Evolutionary conservation across 2,329 filamentous ascomycete species (phyloP), one percentile per base, ranked within the genome.

Genomic region (Colletotrichum tabaci): DNA sequence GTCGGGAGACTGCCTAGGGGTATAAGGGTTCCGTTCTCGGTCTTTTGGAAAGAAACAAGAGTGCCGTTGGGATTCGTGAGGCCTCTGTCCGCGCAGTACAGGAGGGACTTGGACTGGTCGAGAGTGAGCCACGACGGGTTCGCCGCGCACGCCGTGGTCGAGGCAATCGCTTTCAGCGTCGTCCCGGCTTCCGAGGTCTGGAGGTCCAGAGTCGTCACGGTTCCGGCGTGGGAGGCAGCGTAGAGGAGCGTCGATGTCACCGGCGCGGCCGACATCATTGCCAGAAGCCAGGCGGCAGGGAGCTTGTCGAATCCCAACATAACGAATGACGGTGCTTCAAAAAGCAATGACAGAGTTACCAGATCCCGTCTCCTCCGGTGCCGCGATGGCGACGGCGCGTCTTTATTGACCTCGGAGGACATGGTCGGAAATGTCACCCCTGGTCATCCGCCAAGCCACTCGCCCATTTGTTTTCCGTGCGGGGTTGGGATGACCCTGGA

Each of bases 191-290:
- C 67, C 1, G 67, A 66, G 7, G 56, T 55, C 26, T 66, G 26
- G 65, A 87, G 77, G 70, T 84, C 80, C 60, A 88, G 80, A n/a
- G 85, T 86, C 15, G 84, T 86, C 72, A 88, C 76, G 35, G 80
- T 82, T 68, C 86, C 85, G 65, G 81, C 80, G 78, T 87, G 87
- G 7, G 86, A 86, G 1, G 85, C 79, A 55, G 84, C 85, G 75
- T 86, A 87, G 69, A 88, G 81, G 55, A 85, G 78, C 67, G 78
- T 79, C 65, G 81, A 80, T 52, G 79, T 79, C 47, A 81, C 77
- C 21, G 62, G 55, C 56, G 66, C 26, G 68, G 78, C 78, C 52
- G 77, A 52, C 53, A 60, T 60, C n/a, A 16, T 47, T n/a, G 67
- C 67, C 46, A 70, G 6, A 15, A 66, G 38, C 52, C 66, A 69